Base-by-base conservation (phyloP, 257 asterid species). In the Mitragyna speciosa region DNA sequence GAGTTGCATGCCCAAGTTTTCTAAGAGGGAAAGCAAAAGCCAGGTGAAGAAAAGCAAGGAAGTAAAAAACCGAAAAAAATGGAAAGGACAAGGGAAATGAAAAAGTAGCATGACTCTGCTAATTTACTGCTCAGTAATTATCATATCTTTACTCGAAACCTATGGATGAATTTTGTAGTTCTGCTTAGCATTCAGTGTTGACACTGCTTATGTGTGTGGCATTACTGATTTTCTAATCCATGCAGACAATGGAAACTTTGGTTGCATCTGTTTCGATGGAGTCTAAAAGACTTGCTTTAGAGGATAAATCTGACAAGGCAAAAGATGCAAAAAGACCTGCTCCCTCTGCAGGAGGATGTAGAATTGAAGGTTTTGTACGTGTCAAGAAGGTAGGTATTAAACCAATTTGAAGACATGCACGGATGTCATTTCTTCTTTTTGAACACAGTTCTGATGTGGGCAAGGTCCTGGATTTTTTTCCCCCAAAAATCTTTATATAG, bases 281-380 rank as follows among this genome's bases (percentile, higher is more conserved):
- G 52, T 78, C 94, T 43, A 91, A 81, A 83, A 83, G 22, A 70
- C 88, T 61, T 76, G 81, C 90, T 78, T 87, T 90, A 56, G 93
- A 86, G 77, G 85, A 84, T 80, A 73, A 70, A 56, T 66, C 90
- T 47, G 63, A 82, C 67, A 81, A 78, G 72, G 71, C 64, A 48
- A 88, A 88, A 79, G 90, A 89, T 81, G 88, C 81, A 26, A 94
- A 94, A 87, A 89, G 89, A 82, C 97, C 97, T 83, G 99, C 98
- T 76, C 99, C 99, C 75, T 82, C 76, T 73, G 49, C 98, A 15
- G 99, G 99, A 84, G 98, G 99, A 17, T 94, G 99, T 82, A 89
- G 97, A 87, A 66, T 96, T 85, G 99, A 96, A 88, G 99, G 97
- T 76, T 92, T 92, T 87, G 94, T 94, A 56, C 99, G 97, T 82